Percentiles rank a stretch among this genome's conserved stretches.
Conservation (phyloP, 768 basidiomycete species). For the Lactarius quietus region DNA sequence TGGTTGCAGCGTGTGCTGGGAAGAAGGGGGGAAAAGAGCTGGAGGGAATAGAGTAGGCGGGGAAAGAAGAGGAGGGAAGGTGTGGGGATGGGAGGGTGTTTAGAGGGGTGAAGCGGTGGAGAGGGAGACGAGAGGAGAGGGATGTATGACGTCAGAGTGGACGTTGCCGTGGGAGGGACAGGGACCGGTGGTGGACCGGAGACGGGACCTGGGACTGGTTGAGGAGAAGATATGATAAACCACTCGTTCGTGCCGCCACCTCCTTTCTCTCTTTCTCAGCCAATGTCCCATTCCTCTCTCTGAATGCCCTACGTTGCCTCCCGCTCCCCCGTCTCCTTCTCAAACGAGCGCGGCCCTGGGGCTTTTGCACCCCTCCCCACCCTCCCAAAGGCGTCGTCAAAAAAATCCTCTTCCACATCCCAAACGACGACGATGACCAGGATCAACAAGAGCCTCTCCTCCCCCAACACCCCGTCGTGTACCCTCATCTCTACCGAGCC, state of each 20-base stretch:
- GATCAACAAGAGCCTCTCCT: slow-evolving; percentile 24
- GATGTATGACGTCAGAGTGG: slow-evolving; percentile 10
- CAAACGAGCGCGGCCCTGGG: slow-evolving; percentile 23
- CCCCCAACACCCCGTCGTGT: slow-evolving; percentile 11
- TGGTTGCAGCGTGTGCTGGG: background rate
- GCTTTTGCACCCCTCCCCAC: slow-evolving; percentile 20
- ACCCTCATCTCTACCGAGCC: background rate
- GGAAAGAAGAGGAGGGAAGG: background rate
- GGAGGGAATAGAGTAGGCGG: background rate
- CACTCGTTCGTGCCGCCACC: background rate
- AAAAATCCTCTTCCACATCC: slow-evolving; percentile 27
- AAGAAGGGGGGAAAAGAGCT: background rate
- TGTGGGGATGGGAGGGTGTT: background rate
- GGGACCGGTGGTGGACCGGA: slow-evolving; percentile 1
- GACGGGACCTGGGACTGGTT: background rate
- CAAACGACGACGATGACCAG: slow-evolving; percentile 20
- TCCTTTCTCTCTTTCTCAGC: background rate
- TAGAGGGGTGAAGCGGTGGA: background rate
- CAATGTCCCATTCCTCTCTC: slow-evolving; percentile 8
- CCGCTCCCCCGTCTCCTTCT: slow-evolving; percentile 23
- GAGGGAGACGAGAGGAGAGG: background rate
- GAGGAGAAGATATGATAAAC: slow-evolving; percentile 19
- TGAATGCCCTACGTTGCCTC: slow-evolving; percentile 27
- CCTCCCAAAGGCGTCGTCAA: slow-evolving; percentile 12
- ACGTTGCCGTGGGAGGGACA: background rate